Conservation (phyloP, 1,284 basidiomycete species). For the Puccinia triticina region DNA sequence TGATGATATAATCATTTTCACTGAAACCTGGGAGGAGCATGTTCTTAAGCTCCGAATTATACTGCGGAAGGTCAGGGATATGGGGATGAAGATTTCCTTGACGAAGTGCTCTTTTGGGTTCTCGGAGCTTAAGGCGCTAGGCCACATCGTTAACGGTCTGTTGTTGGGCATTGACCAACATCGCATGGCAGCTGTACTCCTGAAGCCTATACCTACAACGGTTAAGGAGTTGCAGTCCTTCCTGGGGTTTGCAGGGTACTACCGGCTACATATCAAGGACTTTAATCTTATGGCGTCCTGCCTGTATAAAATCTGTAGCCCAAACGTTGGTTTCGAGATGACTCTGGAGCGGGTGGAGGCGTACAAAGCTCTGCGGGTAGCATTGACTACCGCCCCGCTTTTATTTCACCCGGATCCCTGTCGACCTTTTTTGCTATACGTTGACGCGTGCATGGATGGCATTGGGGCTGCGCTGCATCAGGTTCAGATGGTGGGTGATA, state of each 20-base stretch:
- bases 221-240: not conserved
- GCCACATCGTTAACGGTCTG: not conserved
- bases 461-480: slow-evolving; percentile 32
- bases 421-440: slow-evolving; percentile 15
- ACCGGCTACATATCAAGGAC: not conserved
- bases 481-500: slow-evolving; percentile 8
- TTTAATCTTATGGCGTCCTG: not conserved
- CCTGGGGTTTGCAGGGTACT: slow-evolving; percentile 3
- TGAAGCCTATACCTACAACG: too few species aligned
- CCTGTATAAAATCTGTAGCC: too few species aligned
- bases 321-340: too few species aligned
- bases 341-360: slow-evolving; percentile 7
- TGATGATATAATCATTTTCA: not conserved
- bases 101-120: not conserved
- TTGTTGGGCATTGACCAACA: not conserved
- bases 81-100: slow-evolving; percentile 10
- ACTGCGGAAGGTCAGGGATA: not conserved
- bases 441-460: slow-evolving; percentile 17
- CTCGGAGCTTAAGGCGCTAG: not conserved
- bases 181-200: slow-evolving; percentile 10
- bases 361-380: too few species aligned
- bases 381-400: slow-evolving; percentile 1
- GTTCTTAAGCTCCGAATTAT: not conserved
- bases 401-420: slow-evolving; percentile 12
- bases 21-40: not conserved